Percentiles rank a stretch among this genome's conserved stretches.
These are phyloP conservation scores for Elsinoe ampelina DNA, from an alignment of 2,329 filamentous ascomycete species.

Conservation along the genomic window DNA sequence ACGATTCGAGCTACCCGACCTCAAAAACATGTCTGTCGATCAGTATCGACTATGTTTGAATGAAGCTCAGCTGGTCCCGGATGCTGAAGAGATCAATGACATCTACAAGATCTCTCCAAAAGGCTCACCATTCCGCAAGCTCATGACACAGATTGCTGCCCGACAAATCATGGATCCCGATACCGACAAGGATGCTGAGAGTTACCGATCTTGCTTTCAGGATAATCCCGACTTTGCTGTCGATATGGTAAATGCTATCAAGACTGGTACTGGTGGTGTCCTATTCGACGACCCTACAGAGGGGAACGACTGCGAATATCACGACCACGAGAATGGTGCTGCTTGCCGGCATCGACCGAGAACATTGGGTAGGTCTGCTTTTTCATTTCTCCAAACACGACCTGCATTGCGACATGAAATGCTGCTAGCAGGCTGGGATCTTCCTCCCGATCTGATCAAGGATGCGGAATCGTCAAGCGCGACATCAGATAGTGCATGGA, in stretches of 20 bases:
- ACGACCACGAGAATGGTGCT: slow-evolving; percentile 40
- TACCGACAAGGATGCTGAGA: slow-evolving; percentile 39
- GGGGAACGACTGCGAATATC: slow-evolving; percentile 39
- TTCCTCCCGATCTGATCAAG: neutral
- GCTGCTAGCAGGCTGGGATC: neutral
- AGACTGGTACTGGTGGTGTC: slow-evolving; percentile 39
- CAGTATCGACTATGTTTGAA: slow-evolving; percentile 43
- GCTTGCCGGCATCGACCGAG: slow-evolving; percentile 23
- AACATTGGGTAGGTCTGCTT: slow-evolving; percentile 15
- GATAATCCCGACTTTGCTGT: slow-evolving; percentile 44
- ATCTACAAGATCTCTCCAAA: slow-evolving; percentile 41
- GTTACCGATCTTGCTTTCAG: slow-evolving; percentile 43
- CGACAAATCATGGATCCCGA: slow-evolving; percentile 49
- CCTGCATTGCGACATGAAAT: neutral
- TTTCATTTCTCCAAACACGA: neutral
- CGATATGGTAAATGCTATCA: slow-evolving; percentile 45
- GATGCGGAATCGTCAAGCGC: neutral
- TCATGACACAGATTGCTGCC: slow-evolving; percentile 47
- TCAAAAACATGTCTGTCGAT: slow-evolving; percentile 47
- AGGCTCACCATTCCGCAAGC: slow-evolving; percentile 39
- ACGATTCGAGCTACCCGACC: slow-evolving; percentile 40
- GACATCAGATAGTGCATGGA: neutral
- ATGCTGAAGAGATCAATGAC: slow-evolving; percentile 45
- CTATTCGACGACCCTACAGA: slow-evolving; percentile 45
- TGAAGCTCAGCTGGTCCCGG: slow-evolving; percentile 43